Evolutionary conservation across 2,329 filamentous ascomycete genomes (phyloP).

Genomic region (Calonectria pseudoreteaudii): DNA sequence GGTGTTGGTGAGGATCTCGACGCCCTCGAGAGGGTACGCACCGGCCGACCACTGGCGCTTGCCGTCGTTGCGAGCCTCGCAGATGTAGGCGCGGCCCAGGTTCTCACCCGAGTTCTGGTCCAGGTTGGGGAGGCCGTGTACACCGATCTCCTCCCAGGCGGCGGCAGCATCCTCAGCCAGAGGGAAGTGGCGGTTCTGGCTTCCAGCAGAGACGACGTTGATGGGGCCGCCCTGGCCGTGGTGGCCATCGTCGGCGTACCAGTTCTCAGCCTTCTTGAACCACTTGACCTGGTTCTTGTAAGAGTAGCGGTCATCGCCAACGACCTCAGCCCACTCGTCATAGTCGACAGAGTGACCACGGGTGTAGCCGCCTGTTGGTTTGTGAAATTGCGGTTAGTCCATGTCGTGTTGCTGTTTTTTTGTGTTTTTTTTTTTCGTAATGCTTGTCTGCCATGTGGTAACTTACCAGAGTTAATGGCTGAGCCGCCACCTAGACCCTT

Average conservation of each 20-base stretch:
- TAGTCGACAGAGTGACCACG: constrained; percentile 58
- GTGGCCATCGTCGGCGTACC: constrained; percentile 48
- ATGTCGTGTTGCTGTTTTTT: accelerated
- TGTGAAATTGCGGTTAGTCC: not conserved
- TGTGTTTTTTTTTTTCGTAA: not conserved
- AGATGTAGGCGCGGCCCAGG: constrained; percentile 48
- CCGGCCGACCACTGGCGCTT: constrained; percentile 39
- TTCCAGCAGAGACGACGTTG: constrained; percentile 44
- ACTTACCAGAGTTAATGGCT: constrained; percentile 22
- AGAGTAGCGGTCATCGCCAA: constrained; percentile 56
- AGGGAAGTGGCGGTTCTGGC: constrained; percentile 51
- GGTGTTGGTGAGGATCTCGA: constrained; percentile 41
- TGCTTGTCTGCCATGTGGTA: not conserved
- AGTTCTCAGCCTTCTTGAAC: constrained; percentile 54
- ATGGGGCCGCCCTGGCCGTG: constrained; percentile 54
- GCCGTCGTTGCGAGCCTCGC: constrained; percentile 41
- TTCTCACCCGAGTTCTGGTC: constrained; percentile 45
- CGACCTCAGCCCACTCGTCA: constrained; percentile 53
- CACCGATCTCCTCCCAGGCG: constrained; percentile 56
- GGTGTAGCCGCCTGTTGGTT: constrained; percentile 50
- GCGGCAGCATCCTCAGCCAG: constrained; percentile 49
- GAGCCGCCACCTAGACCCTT: constrained; percentile 49
- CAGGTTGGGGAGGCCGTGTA: constrained; percentile 40
- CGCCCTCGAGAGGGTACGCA: constrained; percentile 40
- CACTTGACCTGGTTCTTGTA: constrained; percentile 60